phyloP scores from a whole-genome alignment of 495 filamentous ascomycete genomes.

The Friedmanniomyces simplex region DNA sequence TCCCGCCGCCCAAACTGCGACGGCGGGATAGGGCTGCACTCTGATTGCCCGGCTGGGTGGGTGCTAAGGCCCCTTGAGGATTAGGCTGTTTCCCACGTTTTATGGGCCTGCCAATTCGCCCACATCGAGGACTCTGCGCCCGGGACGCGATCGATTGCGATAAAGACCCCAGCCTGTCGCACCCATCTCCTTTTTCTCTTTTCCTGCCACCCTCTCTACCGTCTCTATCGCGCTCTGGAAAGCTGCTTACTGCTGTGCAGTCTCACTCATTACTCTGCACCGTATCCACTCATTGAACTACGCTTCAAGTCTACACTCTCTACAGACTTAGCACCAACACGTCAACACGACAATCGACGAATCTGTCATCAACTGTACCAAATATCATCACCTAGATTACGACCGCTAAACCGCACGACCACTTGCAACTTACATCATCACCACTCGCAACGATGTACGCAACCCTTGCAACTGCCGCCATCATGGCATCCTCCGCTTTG shows the following conservation, averaged over 20 bases:
- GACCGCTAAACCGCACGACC: neutral
- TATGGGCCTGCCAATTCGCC: conserved; percentile 3
- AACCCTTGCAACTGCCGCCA: conserved; percentile 9
- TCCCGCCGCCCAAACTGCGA: neutral
- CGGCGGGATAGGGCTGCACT: conserved; percentile 6
- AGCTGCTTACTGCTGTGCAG: conserved; percentile 15
- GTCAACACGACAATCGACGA: neutral
- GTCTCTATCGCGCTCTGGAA: conserved; percentile 13
- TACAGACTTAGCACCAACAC: neutral
- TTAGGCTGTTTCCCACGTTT: conserved; percentile 13
- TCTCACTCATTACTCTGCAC: conserved; percentile 8
- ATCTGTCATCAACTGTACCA: neutral
- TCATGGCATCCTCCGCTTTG: conserved; percentile 10
- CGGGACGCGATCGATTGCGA: neutral
- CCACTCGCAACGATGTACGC: conserved; percentile 6
- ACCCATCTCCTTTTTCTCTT: neutral
- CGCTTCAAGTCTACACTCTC: conserved; percentile 11
- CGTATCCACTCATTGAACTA: conserved; percentile 4
- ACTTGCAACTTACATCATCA: neutral
- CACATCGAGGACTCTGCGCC: neutral
- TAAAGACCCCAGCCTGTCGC: conserved; percentile 5
- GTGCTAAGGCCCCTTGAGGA: neutral
- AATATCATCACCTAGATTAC: neutral
- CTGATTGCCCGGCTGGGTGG: conserved; percentile 1
- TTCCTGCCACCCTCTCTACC: conserved; percentile 7